phyloP scores from a whole-genome alignment of 2,329 filamentous ascomycete species.

The Colletotrichum musicola region DNA sequence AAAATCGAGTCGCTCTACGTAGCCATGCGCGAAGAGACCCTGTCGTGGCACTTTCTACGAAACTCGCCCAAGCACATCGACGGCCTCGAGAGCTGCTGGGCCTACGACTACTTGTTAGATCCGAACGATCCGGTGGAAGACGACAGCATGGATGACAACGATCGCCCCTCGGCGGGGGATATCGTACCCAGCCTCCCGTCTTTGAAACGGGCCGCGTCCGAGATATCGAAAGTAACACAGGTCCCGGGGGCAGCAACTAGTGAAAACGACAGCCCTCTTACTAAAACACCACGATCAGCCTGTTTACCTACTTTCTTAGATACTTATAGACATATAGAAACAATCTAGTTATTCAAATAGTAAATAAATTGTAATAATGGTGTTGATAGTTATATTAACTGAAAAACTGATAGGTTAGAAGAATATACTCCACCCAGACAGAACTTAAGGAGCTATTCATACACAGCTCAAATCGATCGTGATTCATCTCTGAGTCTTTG shows the following conservation, averaged over 20 bases:
- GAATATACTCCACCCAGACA: no score
- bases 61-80: slow-evolving; percentile 61
- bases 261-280: slow-evolving; percentile 49
- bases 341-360: slow-evolving; percentile 45
- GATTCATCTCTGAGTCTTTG: no score
- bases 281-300: slow-evolving; percentile 55
- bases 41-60: slow-evolving; percentile 68
- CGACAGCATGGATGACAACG: slow-evolving; percentile 51
- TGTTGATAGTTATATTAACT: no score
- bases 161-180: slow-evolving; percentile 60
- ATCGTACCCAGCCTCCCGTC: slow-evolving; percentile 54
- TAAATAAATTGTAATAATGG: no score
- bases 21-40: slow-evolving; percentile 64
- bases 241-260: slow-evolving; percentile 50
- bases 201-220: slow-evolving; percentile 65
- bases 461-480: no score
- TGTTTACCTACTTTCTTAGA: slow-evolving; percentile 55
- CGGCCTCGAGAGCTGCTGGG: slow-evolving; percentile 68
- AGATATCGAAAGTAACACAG: slow-evolving; percentile 64
- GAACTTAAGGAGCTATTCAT: no score
- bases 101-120: slow-evolving; percentile 64
- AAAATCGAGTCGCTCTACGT: slow-evolving; percentile 72
- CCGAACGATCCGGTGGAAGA: slow-evolving; percentile 51
- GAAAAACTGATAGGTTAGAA: no score
- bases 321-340: slow-evolving; percentile 54